phyloP scores from a whole-genome alignment of 768 basidiomycete species.

The Suillus discolor region DNA sequence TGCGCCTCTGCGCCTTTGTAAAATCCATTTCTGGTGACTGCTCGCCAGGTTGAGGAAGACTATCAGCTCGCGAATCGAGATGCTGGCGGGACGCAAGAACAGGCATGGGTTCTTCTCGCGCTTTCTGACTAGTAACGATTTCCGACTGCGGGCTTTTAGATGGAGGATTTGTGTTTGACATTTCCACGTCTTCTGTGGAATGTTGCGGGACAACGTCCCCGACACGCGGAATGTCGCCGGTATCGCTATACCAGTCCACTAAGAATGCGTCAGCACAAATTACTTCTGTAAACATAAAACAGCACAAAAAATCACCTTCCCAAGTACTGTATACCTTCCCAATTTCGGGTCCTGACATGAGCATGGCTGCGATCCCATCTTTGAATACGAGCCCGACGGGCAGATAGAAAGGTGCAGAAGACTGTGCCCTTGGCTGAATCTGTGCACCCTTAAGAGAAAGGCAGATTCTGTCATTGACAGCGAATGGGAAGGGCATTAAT shows the following conservation, averaged over 20 bases:
- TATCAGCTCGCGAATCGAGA: no score
- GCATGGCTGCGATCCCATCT: constrained; percentile 45
- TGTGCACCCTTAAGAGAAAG: constrained; percentile 49
- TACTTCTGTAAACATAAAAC: neutral
- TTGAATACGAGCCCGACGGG: constrained; percentile 45
- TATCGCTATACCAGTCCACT: constrained; percentile 30
- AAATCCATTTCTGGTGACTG: neutral
- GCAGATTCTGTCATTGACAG: constrained; percentile 43
- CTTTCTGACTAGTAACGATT: no score
- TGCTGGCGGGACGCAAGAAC: neutral
- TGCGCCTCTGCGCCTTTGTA: neutral
- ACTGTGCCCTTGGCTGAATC: constrained; percentile 32
- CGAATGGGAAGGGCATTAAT: constrained; percentile 41
- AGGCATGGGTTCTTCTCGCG: neutral
- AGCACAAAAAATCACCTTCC: constrained; percentile 32
- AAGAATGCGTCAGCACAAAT: constrained; percentile 3
- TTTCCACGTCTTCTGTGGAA: neutral
- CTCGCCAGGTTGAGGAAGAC: neutral
- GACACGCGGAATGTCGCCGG: constrained; percentile 13
- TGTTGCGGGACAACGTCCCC: constrained; percentile 15
- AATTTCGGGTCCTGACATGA: constrained; percentile 31
- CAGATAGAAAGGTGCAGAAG: constrained; percentile 34
- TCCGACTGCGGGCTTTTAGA: neutral
- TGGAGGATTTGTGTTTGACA: neutral
- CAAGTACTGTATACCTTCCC: constrained; percentile 43